Base-by-base conservation (phyloP, 2,329 filamentous ascomycete genomes). In the Immersiporthe knoxdaviesiana region DNA sequence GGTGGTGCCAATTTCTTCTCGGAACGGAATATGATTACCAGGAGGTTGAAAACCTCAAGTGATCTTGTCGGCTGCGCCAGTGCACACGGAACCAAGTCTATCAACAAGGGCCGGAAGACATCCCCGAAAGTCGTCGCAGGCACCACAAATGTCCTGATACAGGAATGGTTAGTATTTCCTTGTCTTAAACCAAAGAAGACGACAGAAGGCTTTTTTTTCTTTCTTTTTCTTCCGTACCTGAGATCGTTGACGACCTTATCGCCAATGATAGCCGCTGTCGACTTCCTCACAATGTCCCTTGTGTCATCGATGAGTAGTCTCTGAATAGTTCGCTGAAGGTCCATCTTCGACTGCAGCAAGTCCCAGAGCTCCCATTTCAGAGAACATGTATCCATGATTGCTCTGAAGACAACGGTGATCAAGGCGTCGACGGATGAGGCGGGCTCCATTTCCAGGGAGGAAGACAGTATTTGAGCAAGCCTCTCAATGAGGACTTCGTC, bases 71-170 rank as follows among this genome's bases (percentile, higher is more conserved):
- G 76, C 67, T 75, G 73, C 0, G 44, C 62, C 3, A 76, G 75
- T 30, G 81, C 81, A 63, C 75, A 74, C 21, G 76, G 78, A 8
- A 84, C 73, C 37, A 84, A 75, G 16, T 74, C 74, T 10, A 77
- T 77, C 12, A 83, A 72, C 11, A 82, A 71, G 1, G 84, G 81
- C 84, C 85, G 87, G 70, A 87, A 83, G 44, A 83, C 79, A 21
- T 79, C 76, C 18, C 81, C 79, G 66, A 86, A 82, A 16, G 81
- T 79, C 3, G 77, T 71, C 3, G 80, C 74, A 12, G 75, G 74
- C 16, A 81, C 76, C 18, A 73, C 72, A 6, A 74, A 72, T 70
- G 73, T 71, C 68, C 75, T 70, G 70, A 63, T 65, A 74, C 32
- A 37, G 35, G 35, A 37, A 0, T 24, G 47, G 41, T 69, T 41